A percentile compares a stretch with the other conserved stretches of the same genome.
These are phyloP conservation scores for Biancaea sappan DNA, from an alignment of 306 rosid genomes.

Conservation along the genomic window DNA sequence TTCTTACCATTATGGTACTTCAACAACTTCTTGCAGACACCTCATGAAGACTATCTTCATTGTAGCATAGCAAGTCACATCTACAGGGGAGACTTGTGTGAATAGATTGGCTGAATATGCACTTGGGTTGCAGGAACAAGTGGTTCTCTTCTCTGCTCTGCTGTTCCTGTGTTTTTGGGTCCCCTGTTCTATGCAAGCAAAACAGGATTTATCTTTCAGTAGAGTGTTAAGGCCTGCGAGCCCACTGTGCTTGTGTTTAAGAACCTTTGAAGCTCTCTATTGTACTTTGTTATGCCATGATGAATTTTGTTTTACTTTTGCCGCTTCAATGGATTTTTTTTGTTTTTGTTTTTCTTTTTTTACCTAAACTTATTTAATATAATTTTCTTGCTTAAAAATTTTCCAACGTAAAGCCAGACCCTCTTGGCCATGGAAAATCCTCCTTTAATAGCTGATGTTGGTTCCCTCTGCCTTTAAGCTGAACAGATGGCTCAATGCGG, in stretches of 20 bases:
- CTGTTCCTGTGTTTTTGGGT: neutral
- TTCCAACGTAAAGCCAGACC: neutral
- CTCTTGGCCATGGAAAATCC: neutral
- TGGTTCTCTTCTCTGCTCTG: neutral
- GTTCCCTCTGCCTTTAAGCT: neutral
- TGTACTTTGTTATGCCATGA: neutral
- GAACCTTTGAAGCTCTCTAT: constrained; percentile 4
- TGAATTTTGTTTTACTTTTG: neutral
- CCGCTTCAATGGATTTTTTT: neutral
- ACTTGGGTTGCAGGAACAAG: constrained; percentile 1
- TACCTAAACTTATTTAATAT: no score
- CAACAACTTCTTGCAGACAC: constrained; percentile 24
- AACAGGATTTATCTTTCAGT: neutral
- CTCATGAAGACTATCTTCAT: constrained; percentile 22
- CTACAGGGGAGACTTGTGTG: neutral
- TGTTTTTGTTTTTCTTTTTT: neutral
- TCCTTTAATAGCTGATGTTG: neutral
- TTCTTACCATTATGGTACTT: constrained; percentile 6
- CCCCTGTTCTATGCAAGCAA: neutral
- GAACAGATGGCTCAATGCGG: neutral
- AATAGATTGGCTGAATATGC: constrained; percentile 18
- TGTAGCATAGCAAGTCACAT: constrained; percentile 20
- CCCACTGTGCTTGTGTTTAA: neutral
- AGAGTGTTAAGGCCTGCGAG: constrained; percentile 12
- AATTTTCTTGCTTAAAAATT: neutral